Percentiles rank a stretch among this genome's conserved stretches.
Conservation (phyloP, 1,139 yeast species). For the Pichia sp. region DNA sequence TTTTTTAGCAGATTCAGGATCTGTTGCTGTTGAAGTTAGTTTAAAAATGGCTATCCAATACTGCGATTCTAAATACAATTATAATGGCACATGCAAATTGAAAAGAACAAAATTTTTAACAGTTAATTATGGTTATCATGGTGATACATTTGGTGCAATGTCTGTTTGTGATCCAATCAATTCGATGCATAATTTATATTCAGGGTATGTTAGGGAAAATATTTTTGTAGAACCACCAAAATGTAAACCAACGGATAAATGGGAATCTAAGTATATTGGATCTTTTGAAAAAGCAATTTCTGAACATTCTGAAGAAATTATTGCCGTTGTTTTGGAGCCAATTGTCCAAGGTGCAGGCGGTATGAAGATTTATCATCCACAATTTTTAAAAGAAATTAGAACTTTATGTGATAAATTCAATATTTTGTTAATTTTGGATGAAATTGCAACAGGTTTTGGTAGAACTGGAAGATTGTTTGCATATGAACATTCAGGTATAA, state of each 20-base stretch:
- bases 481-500: constrained; percentile 37
- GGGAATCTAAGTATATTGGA: constrained; percentile 12
- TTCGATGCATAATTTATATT: constrained; percentile 30
- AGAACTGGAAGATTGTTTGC: constrained; percentile 44
- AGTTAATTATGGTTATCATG: constrained; percentile 50
- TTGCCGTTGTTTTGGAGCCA: constrained; percentile 25
- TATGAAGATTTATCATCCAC: constrained; percentile 18
- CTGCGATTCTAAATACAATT: constrained; percentile 35
- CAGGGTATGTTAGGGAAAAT: constrained; percentile 28
- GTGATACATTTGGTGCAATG: constrained; percentile 49
- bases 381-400: constrained; percentile 27
- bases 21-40: constrained; percentile 47
- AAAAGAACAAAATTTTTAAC: constrained; percentile 44
- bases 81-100: too few species aligned
- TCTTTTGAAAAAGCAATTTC: constrained; percentile 4
- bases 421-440: constrained; percentile 47
- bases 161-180: constrained; percentile 36
- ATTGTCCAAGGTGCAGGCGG: constrained; percentile 26
- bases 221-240: constrained; percentile 28
- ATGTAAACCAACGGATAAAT: constrained; percentile 15
- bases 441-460: constrained; percentile 59
- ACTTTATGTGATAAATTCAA: constrained; percentile 49
- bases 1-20: constrained; percentile 40
- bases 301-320: constrained; percentile 17
- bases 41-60: constrained; percentile 50